Base-by-base conservation (phyloP, 2,329 filamentous ascomycete genomes). In the Cytospora mali region DNA sequence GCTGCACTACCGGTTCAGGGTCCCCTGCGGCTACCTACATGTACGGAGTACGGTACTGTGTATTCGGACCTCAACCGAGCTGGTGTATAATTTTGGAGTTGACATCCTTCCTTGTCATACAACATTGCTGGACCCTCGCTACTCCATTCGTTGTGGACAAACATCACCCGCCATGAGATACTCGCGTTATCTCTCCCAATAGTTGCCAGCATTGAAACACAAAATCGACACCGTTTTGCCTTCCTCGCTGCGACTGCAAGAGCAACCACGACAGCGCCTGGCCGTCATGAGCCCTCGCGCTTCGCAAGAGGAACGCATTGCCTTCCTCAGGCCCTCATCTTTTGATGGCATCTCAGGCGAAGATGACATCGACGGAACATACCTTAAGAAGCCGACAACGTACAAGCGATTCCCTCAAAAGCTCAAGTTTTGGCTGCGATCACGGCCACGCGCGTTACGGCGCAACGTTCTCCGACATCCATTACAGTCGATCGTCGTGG, bases 281-380 rank as follows among this genome's bases (percentile, higher is more conserved):
- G 14, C 16, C 49, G 58, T 50, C 25, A 65, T 65, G 64, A 65
- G 61, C 29, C 29, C 42, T 35, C 54, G 56, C 14, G 10, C 27
- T 14, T 64, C 58, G 9, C 57, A 66, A 29, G 64, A 64, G 50
- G 64, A 66, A 39, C 64, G 50, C 11, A 29, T 64, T n/a, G 64
- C 64, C 28, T 66, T 66, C 62, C 58, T 66, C 21, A 42, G 49
- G 4, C 16, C 46, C 14, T 50, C 29, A 42, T 55, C 64, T 9
- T 35, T 33, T 21, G 61, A 64, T 25, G 58, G 57, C 6, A 62
- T 52, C 27, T 49, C 58, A 5, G 56, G 62, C 55, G 64, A 66
- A 29, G 58, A 56, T 49, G 58, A 54, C 11, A 35, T 62, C 42
- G 61, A 62, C 57, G 64, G 58, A 10, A 51, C 57, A 28, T 5